These are phyloP conservation scores for Wickerhamomyces chambardii DNA, from an alignment of 805 yeast genomes.

Conservation along the genomic window DNA sequence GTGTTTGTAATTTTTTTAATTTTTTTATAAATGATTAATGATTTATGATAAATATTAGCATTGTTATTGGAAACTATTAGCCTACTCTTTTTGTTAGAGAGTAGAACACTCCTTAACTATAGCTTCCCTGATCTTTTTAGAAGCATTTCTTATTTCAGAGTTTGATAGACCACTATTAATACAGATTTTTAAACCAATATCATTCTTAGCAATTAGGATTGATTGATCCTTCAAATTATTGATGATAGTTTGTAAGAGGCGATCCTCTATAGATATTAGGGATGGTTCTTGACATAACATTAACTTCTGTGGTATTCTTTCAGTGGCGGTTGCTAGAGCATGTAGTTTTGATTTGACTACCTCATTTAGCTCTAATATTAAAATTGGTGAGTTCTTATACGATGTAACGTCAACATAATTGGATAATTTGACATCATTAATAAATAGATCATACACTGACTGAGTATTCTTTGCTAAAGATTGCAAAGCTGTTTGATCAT, in stretches of 20 bases:
- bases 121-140: neutral
- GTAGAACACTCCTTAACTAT: neutral
- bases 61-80: no score
- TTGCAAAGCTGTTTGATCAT: constrained; percentile 23
- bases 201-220: constrained; percentile 39
- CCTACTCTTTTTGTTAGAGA: no score
- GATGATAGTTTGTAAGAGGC: constrained; percentile 57
- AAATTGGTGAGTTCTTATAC: constrained; percentile 49
- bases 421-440: constrained; percentile 24
- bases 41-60: no score
- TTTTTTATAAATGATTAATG: no score
- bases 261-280: constrained; percentile 18
- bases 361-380: constrained; percentile 54
- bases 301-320: no score
- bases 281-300: no score
- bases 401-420: constrained; percentile 46
- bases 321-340: neutral
- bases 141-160: neutral
- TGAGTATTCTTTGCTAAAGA: constrained; percentile 30
- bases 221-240: constrained; percentile 42
- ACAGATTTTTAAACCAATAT: neutral
- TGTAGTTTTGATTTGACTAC: constrained; percentile 32
- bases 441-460: constrained; percentile 30
- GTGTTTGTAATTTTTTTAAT: no score
- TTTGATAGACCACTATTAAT: neutral